These are phyloP conservation scores for Immersiella caudata DNA, from an alignment of 495 filamentous ascomycete genomes.

Conservation along the genomic window DNA sequence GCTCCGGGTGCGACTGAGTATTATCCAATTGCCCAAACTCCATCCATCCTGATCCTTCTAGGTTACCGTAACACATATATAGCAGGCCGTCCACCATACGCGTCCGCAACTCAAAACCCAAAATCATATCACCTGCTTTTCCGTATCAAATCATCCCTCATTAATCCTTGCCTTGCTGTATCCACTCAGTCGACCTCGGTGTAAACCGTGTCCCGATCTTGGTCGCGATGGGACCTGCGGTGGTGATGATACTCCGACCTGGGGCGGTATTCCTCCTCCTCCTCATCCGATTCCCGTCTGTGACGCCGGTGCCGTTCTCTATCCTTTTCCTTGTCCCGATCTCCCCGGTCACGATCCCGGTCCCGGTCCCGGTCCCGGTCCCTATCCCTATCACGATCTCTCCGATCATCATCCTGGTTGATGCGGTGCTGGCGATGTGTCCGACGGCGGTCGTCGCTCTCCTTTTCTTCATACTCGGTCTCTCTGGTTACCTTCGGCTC, in stretches of 20 bases:
- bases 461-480: conserved; percentile 24
- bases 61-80: background rate
- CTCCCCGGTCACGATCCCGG: conserved; percentile 18
- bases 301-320: conserved; percentile 14
- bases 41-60: background rate
- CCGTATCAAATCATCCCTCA: conserved; percentile 4
- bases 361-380: conserved; percentile 23
- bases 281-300: conserved; percentile 23
- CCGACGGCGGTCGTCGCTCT: conserved; percentile 35
- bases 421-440: conserved; percentile 36
- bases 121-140: background rate
- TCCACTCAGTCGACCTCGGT: background rate
- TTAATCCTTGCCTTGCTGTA: background rate
- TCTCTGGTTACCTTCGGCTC: conserved; percentile 28
- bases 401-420: conserved; percentile 33
- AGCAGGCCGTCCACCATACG: background rate
- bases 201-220: conserved; percentile 10
- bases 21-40: background rate
- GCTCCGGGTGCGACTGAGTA: background rate
- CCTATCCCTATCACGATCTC: conserved; percentile 31
- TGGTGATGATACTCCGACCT: conserved; percentile 22
- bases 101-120: background rate
- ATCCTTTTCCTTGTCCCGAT: conserved; percentile 9
- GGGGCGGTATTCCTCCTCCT: conserved; percentile 26
- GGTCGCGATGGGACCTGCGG: conserved; percentile 22